Evolutionary conservation across 768 basidiomycete genomes (phyloP).

Genomic region (Lactarius tabidus): DNA sequence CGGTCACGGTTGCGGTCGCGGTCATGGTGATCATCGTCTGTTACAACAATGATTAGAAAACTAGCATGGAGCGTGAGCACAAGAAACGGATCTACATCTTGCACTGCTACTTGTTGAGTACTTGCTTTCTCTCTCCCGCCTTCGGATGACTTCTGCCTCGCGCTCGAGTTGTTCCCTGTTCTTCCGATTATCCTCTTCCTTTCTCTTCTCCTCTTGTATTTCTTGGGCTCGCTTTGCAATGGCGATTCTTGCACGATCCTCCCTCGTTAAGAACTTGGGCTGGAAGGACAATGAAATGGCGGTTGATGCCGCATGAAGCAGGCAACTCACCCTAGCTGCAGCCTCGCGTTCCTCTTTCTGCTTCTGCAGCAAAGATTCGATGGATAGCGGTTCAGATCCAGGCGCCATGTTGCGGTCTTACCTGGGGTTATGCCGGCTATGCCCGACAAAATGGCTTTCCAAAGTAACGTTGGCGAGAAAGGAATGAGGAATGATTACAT

Average conservation of each 20-base stretch:
- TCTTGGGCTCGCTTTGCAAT: constrained; percentile 84
- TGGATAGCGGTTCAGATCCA: constrained; percentile 73
- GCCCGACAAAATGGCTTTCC: neutral
- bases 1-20: constrained; percentile 30
- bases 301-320: neutral
- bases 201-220: constrained; percentile 65
- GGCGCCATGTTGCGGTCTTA: constrained; percentile 40
- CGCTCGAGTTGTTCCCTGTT: constrained; percentile 73
- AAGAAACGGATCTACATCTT: constrained; percentile 36
- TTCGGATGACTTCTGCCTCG: constrained; percentile 65
- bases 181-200: constrained; percentile 52
- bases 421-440: constrained; percentile 9
- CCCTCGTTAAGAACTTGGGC: constrained; percentile 94
- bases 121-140: constrained; percentile 44
- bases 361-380: constrained; percentile 80
- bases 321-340: constrained; percentile 69
- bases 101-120: constrained; percentile 37
- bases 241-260: constrained; percentile 85
- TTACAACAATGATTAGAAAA: constrained; percentile 12
- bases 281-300: constrained; percentile 33
- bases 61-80: constrained; percentile 2
- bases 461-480: neutral
- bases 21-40: constrained; percentile 40
- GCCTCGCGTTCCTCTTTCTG: constrained; percentile 89
- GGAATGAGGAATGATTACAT: neutral